A percentile compares a stretch with the other conserved stretches of the same genome.
These are phyloP conservation scores for Vitis hybrid DNA, from an alignment of 177 flowering plant genomes.

Conservation along the genomic window DNA sequence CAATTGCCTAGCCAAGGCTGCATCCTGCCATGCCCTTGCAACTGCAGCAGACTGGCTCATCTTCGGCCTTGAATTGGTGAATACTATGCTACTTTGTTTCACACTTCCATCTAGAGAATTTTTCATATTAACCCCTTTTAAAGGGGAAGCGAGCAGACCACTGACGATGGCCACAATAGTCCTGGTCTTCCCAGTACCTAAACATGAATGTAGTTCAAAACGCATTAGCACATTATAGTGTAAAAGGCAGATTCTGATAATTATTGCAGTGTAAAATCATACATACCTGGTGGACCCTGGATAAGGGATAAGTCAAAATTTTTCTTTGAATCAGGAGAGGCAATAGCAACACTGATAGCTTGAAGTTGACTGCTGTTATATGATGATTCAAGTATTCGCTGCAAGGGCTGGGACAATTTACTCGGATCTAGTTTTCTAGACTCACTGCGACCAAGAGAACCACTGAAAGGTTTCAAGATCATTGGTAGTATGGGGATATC, in stretches of 20 bases:
- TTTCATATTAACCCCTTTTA: conserved; percentile 18
- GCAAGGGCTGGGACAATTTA: conserved; percentile 60
- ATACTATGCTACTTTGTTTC: conserved; percentile 22
- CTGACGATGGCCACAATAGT: conserved; percentile 91
- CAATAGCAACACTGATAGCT: conserved; percentile 66
- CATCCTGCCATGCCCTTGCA: conserved; percentile 98
- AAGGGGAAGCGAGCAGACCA: conserved; percentile 60
- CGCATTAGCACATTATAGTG: background rate
- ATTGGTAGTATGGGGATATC: conserved; percentile 74
- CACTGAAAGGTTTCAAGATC: conserved; percentile 59
- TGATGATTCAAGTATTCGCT: conserved; percentile 57
- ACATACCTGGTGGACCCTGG: conserved; percentile 98
- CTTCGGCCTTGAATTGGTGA: conserved; percentile 30
- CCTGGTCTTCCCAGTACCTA: conserved; percentile 98
- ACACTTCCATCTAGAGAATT: conserved; percentile 14
- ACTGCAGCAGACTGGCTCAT: conserved; percentile 65
- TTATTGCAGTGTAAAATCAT: too few species aligned
- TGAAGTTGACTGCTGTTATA: conserved; percentile 85
- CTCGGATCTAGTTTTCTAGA: conserved; percentile 31
- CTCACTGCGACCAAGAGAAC: conserved; percentile 20
- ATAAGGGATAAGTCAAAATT: conserved; percentile 74
- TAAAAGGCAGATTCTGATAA: background rate
- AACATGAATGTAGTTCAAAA: conserved; percentile 15
- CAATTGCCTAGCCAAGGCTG: conserved; percentile 82
- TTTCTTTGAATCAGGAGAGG: conserved; percentile 35